Evolutionary conservation across 129 eudicot species (phyloP), one percentile per base, ranked within the genome.

Genomic region (Tagetes patula): DNA sequence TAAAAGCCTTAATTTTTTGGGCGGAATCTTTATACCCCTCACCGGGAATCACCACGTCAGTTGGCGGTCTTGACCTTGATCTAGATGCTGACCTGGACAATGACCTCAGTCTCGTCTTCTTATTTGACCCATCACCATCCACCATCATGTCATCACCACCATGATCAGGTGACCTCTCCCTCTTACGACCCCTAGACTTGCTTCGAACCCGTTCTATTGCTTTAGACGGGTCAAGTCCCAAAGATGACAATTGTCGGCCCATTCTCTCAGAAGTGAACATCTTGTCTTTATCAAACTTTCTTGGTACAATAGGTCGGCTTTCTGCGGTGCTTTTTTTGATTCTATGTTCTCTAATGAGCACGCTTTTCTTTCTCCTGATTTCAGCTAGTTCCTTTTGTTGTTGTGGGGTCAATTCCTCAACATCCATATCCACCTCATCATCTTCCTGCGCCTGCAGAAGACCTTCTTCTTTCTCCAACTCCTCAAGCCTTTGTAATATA

Each of bases 401-500:
- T 62, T 87, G 90, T 4, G 89, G 90, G 27, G 87, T 80, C 62
- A 89, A 77, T 6, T 90, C 95, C 33, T 85, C 85, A 0, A 81
- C 92, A 39, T 89, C 98, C 92, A 93, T 87, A 34, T 87, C 98
- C 27, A 67, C 78, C 72, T 92, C 98, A 34, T 81, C 95, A 0
- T 48, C 98, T 31, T 36, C 95, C 13, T 81, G 74, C 48, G 79
- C 98, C 54, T 78, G 87, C 34, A 83, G 84, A 45, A 82, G 79
- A 41, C 96, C 91, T 84, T 93, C 98, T 61, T 93, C 96, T 65
- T 86, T 79, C 77, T 93, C 98, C 82, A 93, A 77, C 76, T 93
- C 98, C 55, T 89, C 98, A 37, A 89, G 96, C 77, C 98, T 79
- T 73, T 84, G 87, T 46, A 87, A 60, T 32, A 93, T 89, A 83